Conservation (phyloP, 108 stramenopile genomes). For the Cyclotella kingstonii region DNA sequence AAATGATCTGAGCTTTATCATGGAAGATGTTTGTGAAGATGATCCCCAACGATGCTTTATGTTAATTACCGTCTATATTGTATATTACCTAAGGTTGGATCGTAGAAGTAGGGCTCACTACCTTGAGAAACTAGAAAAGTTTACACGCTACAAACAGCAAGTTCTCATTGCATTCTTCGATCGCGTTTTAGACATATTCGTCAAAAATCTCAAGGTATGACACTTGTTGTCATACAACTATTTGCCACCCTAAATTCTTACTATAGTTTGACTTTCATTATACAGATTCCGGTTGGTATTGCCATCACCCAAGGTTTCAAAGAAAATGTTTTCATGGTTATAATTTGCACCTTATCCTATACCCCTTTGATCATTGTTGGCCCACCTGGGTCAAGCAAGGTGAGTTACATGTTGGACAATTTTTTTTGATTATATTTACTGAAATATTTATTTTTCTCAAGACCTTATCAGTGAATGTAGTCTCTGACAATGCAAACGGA, state of each 20-base stretch:
- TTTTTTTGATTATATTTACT: background rate
- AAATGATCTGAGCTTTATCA: constrained; percentile 8
- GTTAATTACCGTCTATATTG: constrained; percentile 20
- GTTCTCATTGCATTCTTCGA: constrained; percentile 13
- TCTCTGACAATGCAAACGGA: constrained; percentile 33
- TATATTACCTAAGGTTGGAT: constrained; percentile 30
- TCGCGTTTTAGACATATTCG: constrained; percentile 14
- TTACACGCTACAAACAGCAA: constrained; percentile 17
- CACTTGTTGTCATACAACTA: too few species aligned
- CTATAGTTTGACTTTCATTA: too few species aligned
- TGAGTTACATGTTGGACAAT: background rate
- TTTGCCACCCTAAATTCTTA: too few species aligned
- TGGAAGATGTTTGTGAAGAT: background rate
- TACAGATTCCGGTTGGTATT: constrained; percentile 27
- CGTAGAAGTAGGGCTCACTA: constrained; percentile 6
- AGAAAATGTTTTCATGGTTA: constrained; percentile 34
- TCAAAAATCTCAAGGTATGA: too few species aligned
- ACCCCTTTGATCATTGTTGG: constrained; percentile 30
- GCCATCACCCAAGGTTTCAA: constrained; percentile 21
- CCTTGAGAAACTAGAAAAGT: constrained; percentile 4
- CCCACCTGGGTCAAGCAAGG: constrained; percentile 3
- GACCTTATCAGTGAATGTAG: constrained; percentile 35
- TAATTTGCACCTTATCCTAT: constrained; percentile 22
- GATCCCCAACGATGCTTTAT: constrained; percentile 20
- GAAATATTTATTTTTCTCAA: background rate